A percentile compares a stretch with the other conserved stretches of the same genome.
phyloP scores from a whole-genome alignment of 306 rosid species.

The Gynostemma pentaphyllum region DNA sequence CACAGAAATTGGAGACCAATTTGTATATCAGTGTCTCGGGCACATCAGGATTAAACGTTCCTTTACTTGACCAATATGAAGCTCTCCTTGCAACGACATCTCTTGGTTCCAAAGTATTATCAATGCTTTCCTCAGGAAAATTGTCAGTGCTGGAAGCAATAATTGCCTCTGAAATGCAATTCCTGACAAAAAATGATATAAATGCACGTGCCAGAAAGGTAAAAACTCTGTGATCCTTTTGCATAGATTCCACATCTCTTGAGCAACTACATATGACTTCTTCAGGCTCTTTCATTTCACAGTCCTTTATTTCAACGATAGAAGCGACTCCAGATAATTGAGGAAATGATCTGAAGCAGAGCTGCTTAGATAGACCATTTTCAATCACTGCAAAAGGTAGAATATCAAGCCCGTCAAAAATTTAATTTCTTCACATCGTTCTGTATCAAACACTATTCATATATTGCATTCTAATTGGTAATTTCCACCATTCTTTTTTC shows the following conservation, averaged over 20 bases:
- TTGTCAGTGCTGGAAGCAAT: slow-evolving; percentile 94
- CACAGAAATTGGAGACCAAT: slow-evolving; percentile 53
- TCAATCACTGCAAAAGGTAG: slow-evolving; percentile 50
- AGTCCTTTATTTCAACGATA: slow-evolving; percentile 41
- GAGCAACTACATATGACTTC: slow-evolving; percentile 57
- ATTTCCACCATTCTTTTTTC: not conserved
- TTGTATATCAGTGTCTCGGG: slow-evolving; percentile 73
- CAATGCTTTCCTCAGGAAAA: slow-evolving; percentile 63
- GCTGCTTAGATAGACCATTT: slow-evolving; percentile 53
- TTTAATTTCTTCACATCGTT: not conserved
- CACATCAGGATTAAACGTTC: slow-evolving; percentile 50
- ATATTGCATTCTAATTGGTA: not conserved
- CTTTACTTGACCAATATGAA: slow-evolving; percentile 86
- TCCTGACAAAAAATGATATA: slow-evolving; percentile 15
- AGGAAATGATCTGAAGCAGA: slow-evolving; percentile 81
- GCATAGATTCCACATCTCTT: slow-evolving; percentile 38
- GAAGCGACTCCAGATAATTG: slow-evolving; percentile 43
- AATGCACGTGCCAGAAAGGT: slow-evolving; percentile 31
- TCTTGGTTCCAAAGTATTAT: slow-evolving; percentile 46
- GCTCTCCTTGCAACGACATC: slow-evolving; percentile 16
- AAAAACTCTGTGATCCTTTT: slow-evolving; percentile 56
- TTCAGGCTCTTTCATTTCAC: slow-evolving; percentile 19
- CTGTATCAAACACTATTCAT: not conserved
- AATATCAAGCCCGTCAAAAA: slow-evolving; percentile 8
- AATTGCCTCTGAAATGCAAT: slow-evolving; percentile 46